Evolutionary conservation across 495 filamentous ascomycete genomes (phyloP).

Genomic region (Penicillium lagena): DNA sequence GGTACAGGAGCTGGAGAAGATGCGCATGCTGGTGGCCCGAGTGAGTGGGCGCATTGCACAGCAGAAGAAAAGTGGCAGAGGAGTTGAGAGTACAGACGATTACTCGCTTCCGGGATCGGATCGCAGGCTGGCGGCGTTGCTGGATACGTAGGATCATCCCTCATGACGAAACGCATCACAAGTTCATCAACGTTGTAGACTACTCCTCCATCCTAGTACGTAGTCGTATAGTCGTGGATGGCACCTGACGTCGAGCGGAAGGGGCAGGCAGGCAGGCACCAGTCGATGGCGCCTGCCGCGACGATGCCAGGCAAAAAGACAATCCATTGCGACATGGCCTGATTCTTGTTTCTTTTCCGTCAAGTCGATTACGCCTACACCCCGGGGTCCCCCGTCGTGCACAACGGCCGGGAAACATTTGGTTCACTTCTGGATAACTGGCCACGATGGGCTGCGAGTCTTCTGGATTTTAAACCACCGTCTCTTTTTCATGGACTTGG

Average conservation of each 20-base stretch:
- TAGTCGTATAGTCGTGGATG: too few species aligned
- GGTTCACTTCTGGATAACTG: too few species aligned
- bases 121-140: conserved; percentile 27
- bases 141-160: conserved; percentile 12
- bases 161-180: conserved; percentile 18
- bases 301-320: too few species aligned
- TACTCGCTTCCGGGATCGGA: conserved; percentile 25
- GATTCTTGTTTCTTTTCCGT: too few species aligned
- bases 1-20: conserved; percentile 65
- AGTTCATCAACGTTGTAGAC: too few species aligned
- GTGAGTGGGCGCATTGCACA: conserved; percentile 56
- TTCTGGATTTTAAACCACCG: not conserved
- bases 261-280: not conserved
- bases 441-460: too few species aligned
- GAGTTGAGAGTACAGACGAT: conserved; percentile 4
- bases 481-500: not conserved
- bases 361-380: not conserved
- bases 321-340: too few species aligned
- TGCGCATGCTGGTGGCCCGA: conserved; percentile 67
- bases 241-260: not conserved
- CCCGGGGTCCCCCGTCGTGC: not conserved
- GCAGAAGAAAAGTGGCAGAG: conserved; percentile 16
- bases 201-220: too few species aligned
- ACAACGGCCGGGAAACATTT: not conserved
- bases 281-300: not conserved